A percentile compares a stretch with the other conserved stretches of the same genome.
Conservation (phyloP, 2,329 filamentous ascomycete genomes). For the Sporothrix globosa region DNA sequence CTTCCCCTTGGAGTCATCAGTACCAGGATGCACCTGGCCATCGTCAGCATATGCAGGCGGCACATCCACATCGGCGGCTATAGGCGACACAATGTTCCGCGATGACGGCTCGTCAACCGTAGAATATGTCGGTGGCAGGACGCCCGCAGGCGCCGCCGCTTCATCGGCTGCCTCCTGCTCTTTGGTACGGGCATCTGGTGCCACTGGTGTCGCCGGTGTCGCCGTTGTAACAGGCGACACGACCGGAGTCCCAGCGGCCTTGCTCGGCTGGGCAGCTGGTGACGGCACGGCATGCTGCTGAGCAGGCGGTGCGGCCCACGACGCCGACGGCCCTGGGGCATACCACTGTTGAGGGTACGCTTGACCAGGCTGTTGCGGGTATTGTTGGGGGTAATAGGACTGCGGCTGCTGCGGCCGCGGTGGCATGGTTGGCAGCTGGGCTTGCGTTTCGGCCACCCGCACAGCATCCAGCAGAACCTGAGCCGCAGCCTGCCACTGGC, state of each 20-base stretch:
- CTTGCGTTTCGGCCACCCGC: constrained; percentile 44
- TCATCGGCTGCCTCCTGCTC: constrained; percentile 34
- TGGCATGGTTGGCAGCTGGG: neutral
- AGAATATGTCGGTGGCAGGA: constrained; percentile 40
- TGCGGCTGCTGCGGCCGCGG: constrained; percentile 26
- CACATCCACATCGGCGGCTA: constrained; percentile 34
- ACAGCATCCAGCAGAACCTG: constrained; percentile 45
- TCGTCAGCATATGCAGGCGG: constrained; percentile 43
- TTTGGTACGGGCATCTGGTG: constrained; percentile 30
- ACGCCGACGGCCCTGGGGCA: neutral
- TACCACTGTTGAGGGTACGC: constrained; percentile 4
- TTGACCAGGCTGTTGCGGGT: neutral
- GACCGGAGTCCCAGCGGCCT: neutral
- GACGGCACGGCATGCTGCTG: neutral
- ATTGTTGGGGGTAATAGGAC: neutral
- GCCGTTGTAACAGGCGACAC: neutral
- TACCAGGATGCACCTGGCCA: constrained; percentile 32
- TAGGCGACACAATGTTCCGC: neutral
- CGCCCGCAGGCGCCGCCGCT: constrained; percentile 36
- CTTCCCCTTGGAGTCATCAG: constrained; percentile 35
- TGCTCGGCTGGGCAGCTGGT: neutral
- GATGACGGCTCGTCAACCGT: constrained; percentile 25
- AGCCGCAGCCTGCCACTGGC: constrained; percentile 44
- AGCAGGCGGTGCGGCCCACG: neutral
- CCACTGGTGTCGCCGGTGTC: neutral